phyloP scores from a whole-genome alignment of 2,329 filamentous ascomycete species.

The Hymenoscyphus fructigenus region DNA sequence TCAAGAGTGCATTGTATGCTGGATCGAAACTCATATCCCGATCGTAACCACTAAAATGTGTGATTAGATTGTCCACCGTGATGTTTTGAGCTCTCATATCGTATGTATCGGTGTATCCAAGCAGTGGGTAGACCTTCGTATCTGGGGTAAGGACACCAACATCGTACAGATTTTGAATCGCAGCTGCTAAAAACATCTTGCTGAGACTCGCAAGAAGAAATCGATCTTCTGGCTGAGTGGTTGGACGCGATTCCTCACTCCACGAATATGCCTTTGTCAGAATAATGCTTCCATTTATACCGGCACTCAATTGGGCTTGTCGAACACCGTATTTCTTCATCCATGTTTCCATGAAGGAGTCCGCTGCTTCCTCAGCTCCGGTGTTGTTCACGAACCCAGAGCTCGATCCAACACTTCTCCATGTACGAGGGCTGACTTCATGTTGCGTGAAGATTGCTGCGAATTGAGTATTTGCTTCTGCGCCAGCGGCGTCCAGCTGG shows the following conservation, averaged over 20 bases:
- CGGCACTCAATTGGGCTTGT: conserved; percentile 11
- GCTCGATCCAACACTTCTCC: neutral
- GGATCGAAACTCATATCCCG: no score
- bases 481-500: neutral
- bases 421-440: neutral
- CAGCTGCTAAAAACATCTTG: conserved; percentile 9
- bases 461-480: neutral
- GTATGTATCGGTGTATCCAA: no score
- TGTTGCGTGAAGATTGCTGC: neutral
- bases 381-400: conserved; percentile 12
- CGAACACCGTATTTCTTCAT: conserved; percentile 14
- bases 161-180: neutral
- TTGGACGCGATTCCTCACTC: conserved; percentile 12
- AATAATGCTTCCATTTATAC: neutral
- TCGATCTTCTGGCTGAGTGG: neutral
- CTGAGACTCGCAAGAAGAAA: conserved; percentile 5
- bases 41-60: no score
- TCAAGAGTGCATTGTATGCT: no score
- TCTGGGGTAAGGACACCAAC: no score
- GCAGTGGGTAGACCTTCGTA: no score
- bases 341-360: conserved; percentile 3
- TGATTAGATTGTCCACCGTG: no score
- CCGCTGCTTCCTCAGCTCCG: conserved; percentile 3
- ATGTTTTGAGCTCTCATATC: no score
- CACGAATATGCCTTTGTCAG: neutral